Percentiles rank a stretch among this genome's conserved stretches.
Conservation (phyloP, 305 asterid genomes). For the Fraxinus angustifolia region DNA sequence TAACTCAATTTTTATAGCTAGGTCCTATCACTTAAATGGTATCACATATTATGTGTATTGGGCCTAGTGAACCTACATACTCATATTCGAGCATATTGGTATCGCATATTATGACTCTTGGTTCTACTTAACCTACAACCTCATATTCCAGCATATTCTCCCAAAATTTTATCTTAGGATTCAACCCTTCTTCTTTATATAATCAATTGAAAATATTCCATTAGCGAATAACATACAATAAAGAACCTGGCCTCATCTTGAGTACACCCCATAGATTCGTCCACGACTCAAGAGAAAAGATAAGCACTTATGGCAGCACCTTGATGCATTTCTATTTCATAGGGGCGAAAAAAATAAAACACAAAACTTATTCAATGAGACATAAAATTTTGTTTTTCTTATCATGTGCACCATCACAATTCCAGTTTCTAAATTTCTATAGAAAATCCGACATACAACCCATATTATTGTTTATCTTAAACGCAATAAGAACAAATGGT, state of each 20-base stretch:
- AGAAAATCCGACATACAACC: conserved; percentile 6
- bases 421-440: conserved; percentile 5
- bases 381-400: background rate
- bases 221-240: background rate
- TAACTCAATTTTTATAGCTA: background rate
- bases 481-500: background rate
- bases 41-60: background rate
- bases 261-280: background rate
- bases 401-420: conserved; percentile 2
- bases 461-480: background rate
- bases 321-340: background rate
- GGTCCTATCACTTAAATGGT: background rate
- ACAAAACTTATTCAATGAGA: too few species aligned
- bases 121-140: background rate
- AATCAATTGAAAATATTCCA: background rate
- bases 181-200: background rate
- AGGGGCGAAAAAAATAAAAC: background rate
- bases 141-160: background rate
- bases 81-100: background rate
- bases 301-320: background rate
- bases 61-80: background rate
- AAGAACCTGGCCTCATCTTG: background rate
- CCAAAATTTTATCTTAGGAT: too few species aligned
- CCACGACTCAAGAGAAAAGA: background rate
- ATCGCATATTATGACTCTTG: background rate